A percentile compares a stretch with the other conserved stretches of the same genome.
These are phyloP conservation scores for Aspergillus sp. DNA, from an alignment of 2,329 filamentous ascomycete genomes.

Conservation along the genomic window DNA sequence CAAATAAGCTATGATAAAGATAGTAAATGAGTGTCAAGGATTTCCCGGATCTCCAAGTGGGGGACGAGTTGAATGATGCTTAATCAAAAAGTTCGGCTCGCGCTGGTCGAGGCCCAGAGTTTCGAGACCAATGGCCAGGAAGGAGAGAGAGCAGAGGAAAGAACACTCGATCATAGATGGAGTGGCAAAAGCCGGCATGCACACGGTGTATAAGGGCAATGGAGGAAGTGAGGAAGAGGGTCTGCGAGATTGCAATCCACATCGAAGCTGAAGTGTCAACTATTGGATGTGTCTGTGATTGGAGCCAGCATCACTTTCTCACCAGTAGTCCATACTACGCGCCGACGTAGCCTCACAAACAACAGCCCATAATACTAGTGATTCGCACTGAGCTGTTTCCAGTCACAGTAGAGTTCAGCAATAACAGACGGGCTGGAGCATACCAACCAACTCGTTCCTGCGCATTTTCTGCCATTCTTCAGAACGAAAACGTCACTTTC, in stretches of 20 bases:
- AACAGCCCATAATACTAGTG: not conserved
- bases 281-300: not conserved
- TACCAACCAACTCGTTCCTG: too few relatives aligned
- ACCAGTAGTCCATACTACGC: not conserved
- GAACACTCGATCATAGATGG: not conserved
- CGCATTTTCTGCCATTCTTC: not conserved
- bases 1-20: not conserved
- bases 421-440: too few relatives aligned
- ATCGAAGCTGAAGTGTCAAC: not conserved
- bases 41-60: constrained; percentile 4
- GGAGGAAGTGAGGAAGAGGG: not conserved
- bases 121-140: not conserved
- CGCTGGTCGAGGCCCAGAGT: constrained; percentile 1
- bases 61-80: constrained; percentile 12
- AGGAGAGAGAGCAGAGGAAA: not conserved
- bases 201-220: not conserved
- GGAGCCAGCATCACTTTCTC: not conserved
- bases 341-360: not conserved
- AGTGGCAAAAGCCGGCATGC: too few relatives aligned
- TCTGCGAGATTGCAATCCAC: not conserved
- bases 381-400: too few relatives aligned
- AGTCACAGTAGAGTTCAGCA: too few relatives aligned
- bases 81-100: constrained; percentile 1
- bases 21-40: not conserved
- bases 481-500: not conserved